Evolutionary conservation across 2,329 filamentous ascomycete species (phyloP).

Genomic region (Penicillium italicum): DNA sequence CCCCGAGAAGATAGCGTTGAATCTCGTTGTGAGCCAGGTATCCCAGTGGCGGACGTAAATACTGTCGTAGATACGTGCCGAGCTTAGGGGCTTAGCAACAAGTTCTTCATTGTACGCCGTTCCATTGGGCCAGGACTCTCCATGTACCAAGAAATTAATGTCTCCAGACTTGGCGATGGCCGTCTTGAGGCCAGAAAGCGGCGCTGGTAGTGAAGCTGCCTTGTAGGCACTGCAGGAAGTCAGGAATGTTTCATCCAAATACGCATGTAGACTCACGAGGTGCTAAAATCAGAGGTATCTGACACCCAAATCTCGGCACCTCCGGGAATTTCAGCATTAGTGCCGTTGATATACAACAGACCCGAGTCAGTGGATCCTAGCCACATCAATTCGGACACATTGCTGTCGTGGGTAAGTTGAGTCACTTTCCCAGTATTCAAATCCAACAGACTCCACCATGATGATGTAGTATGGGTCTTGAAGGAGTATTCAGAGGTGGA

Average conservation of each 20-base stretch:
- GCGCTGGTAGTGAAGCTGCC: slow-evolving; percentile 37
- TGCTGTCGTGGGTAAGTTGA: slow-evolving; percentile 61
- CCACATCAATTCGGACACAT: slow-evolving; percentile 72
- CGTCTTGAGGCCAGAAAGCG: slow-evolving; percentile 40
- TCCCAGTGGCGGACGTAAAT: slow-evolving; percentile 85
- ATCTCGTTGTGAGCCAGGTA: slow-evolving; percentile 65
- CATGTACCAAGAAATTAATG: slow-evolving; percentile 53
- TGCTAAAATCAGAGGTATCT: slow-evolving; percentile 31
- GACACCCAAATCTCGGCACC: slow-evolving; percentile 41
- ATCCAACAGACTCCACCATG: slow-evolving; percentile 66
- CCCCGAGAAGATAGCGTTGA: slow-evolving; percentile 70
- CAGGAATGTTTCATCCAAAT: neutral
- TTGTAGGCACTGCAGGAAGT: slow-evolving; percentile 32
- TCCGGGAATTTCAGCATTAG: slow-evolving; percentile 40
- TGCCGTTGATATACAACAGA: slow-evolving; percentile 54
- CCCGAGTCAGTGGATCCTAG: slow-evolving; percentile 63
- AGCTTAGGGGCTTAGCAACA: slow-evolving; percentile 58
- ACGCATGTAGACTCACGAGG: slow-evolving; percentile 25
- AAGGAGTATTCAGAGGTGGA: slow-evolving; percentile 76
- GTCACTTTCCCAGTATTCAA: slow-evolving; percentile 63
- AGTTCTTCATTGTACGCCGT: slow-evolving; percentile 63
- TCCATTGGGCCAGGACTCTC: slow-evolving; percentile 65
- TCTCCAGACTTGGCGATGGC: slow-evolving; percentile 40
- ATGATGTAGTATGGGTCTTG: slow-evolving; percentile 62
- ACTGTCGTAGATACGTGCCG: slow-evolving; percentile 67